These are phyloP conservation scores for Ajuga reptans DNA, from an alignment of 305 asterid species.

Conservation along the genomic window DNA sequence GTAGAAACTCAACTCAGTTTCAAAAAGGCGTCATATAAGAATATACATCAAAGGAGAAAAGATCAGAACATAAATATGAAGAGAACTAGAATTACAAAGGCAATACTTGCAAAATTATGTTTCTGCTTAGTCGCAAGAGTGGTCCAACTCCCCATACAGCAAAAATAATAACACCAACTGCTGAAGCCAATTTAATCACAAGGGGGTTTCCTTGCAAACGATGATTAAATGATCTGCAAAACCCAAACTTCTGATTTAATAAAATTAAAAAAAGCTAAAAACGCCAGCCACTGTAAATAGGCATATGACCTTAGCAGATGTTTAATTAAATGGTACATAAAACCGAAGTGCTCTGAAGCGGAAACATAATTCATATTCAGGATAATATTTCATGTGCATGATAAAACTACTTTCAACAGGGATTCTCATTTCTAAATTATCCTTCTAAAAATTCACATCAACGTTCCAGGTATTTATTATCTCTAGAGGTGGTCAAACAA, in stretches of 20 bases:
- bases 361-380: constrained; percentile 1
- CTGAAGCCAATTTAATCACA: constrained; percentile 62
- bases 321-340: background rate
- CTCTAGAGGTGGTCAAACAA: background rate
- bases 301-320: constrained; percentile 3
- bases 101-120: constrained; percentile 52
- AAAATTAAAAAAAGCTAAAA: constrained; percentile 16
- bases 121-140: constrained; percentile 55
- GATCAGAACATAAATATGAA: constrained; percentile 13
- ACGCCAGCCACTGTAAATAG: background rate
- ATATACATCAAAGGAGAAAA: background rate
- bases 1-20: constrained; percentile 8
- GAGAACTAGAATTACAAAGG: constrained; percentile 19
- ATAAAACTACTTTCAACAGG: background rate
- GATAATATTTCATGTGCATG: constrained; percentile 8
- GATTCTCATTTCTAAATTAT: constrained; percentile 13
- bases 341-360: constrained; percentile 7
- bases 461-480: background rate
- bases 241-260: constrained; percentile 20
- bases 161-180: constrained; percentile 63
- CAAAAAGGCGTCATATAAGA: background rate
- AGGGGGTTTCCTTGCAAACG: constrained; percentile 50
- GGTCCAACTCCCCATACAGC: constrained; percentile 89
- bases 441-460: background rate
- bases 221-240: constrained; percentile 55